These are phyloP conservation scores for Pulveroboletus sp. DNA, from an alignment of 768 basidiomycete genomes.

Conservation along the genomic window DNA sequence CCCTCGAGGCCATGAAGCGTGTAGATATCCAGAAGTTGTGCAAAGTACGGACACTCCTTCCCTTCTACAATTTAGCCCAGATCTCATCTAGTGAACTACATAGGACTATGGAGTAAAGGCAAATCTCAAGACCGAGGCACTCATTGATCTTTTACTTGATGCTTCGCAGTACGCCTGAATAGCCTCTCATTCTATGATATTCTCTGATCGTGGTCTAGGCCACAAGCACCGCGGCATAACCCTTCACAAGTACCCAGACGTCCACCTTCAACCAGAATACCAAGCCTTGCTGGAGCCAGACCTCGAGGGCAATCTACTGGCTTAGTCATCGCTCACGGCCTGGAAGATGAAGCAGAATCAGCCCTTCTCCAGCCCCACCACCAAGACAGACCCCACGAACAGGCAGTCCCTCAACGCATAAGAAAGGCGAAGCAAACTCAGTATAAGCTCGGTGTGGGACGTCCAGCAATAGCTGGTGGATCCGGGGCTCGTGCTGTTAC, in stretches of 20 bases:
- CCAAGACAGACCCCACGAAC: slow-evolving; percentile 11
- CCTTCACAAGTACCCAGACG: slow-evolving; percentile 22
- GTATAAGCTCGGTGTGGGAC: slow-evolving; percentile 64
- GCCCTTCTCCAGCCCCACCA: slow-evolving; percentile 19
- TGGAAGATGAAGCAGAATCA: slow-evolving; percentile 41
- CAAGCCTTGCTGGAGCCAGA: slow-evolving; percentile 25
- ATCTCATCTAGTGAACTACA: slow-evolving; percentile 13
- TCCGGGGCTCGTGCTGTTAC: slow-evolving; percentile 62
- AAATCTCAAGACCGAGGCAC: slow-evolving; percentile 74
- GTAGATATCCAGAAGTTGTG: slow-evolving; percentile 52
- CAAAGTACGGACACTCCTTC: slow-evolving; percentile 43
- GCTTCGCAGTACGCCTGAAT: slow-evolving; percentile 37
- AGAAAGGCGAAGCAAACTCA: slow-evolving; percentile 73
- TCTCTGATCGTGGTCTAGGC: slow-evolving; percentile 31
- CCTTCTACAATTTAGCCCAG: slow-evolving; percentile 10
- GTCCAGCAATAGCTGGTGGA: slow-evolving; percentile 63
- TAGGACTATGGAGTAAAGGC: slow-evolving; percentile 80
- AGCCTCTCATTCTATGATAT: slow-evolving; percentile 32
- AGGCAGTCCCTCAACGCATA: slow-evolving; percentile 35
- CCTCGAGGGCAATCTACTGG: slow-evolving; percentile 30
- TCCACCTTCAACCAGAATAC: slow-evolving; percentile 31
- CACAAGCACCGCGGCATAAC: slow-evolving; percentile 20
- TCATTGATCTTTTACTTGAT: slow-evolving; percentile 70
- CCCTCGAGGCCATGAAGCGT: slow-evolving; percentile 51
- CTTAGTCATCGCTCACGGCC: slow-evolving; percentile 36